Evolutionary conservation across 1,284 basidiomycete species (phyloP).

Genomic region (Ceratobasidium sp.): DNA sequence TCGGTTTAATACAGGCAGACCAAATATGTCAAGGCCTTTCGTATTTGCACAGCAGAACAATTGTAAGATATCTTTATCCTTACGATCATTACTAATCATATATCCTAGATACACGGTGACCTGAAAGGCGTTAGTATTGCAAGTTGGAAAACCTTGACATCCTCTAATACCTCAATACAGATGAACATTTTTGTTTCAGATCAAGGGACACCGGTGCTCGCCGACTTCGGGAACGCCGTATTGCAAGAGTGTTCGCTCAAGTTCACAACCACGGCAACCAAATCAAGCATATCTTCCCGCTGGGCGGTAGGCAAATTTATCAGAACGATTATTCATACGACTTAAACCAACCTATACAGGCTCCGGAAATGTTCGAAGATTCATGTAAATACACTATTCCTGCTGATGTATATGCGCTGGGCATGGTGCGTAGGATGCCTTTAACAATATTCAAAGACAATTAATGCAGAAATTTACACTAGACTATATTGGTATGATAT

Average conservation of each 20-base stretch:
- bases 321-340: not conserved
- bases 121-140: constrained; percentile 4
- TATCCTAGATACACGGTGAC: constrained; percentile 26
- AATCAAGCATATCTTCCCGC: not conserved
- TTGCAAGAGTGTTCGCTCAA: not conserved
- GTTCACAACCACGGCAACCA: not conserved
- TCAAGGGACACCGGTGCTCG: not conserved
- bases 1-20: not conserved
- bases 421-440: not conserved
- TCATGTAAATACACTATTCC: not conserved
- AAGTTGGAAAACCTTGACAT: not conserved
- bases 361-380: constrained; percentile 4
- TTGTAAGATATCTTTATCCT: not conserved
- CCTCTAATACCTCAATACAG: not conserved
- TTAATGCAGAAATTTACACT: not conserved
- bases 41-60: not conserved
- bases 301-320: constrained; percentile 1
- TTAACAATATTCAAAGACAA: not conserved
- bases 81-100: not conserved
- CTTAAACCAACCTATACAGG: not conserved
- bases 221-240: constrained; percentile 21
- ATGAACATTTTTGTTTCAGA: constrained; percentile 9
- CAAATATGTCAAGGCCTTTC: not conserved
- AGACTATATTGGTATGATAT: not conserved
- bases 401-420: constrained; percentile 14